Base-by-base conservation (phyloP, 345 rosid species). In the Reutealis trisperma region DNA sequence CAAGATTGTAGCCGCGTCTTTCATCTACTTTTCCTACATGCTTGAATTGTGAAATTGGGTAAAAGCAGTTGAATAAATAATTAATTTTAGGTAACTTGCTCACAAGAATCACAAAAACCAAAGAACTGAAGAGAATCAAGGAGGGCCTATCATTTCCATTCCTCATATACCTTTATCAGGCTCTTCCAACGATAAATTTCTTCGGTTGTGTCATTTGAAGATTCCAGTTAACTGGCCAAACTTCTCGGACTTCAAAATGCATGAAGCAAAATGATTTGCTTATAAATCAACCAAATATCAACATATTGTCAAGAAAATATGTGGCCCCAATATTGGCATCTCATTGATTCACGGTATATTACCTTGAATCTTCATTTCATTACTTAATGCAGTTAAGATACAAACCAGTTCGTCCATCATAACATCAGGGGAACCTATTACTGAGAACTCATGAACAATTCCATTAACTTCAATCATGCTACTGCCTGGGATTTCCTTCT, bases 391-490 rank as follows among this genome's bases (percentile, higher is more conserved):
- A 61, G 60, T 79, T 73, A 87, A 79, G 61, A 85, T 73, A 78
- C 47, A 59, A 61, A 64, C 54, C 5, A 84, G 37, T 64, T 86
- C 85, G 78, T 75, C 85, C 75, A 66, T 82, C 69, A n/a, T 67
- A 63, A 82, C 72, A 30, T 54, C 82, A 69, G 84, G 58, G 0
- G 86, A 85, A 27, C 87, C 90, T 67, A 37, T 70, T 62, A 84
- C 84, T 1, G 88, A 85, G 78, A 87, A 90, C 67, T 87, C 91
- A 49, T 75, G 79, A 85, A 89, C 88, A 25, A 83, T 19, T 45
- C 89, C 91, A 76, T 83, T 87, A 60, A 90, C 74, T 76, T 86
- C 92, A n/a, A 90, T 81, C 85, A 81, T 61, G 85, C 94, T 90
- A 77, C 88, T 85, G 65, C 92, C 91, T 18, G 87, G 86, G 30